These are phyloP conservation scores for Clitopilus passeckerianus DNA, from an alignment of 768 basidiomycete species.

Conservation along the genomic window DNA sequence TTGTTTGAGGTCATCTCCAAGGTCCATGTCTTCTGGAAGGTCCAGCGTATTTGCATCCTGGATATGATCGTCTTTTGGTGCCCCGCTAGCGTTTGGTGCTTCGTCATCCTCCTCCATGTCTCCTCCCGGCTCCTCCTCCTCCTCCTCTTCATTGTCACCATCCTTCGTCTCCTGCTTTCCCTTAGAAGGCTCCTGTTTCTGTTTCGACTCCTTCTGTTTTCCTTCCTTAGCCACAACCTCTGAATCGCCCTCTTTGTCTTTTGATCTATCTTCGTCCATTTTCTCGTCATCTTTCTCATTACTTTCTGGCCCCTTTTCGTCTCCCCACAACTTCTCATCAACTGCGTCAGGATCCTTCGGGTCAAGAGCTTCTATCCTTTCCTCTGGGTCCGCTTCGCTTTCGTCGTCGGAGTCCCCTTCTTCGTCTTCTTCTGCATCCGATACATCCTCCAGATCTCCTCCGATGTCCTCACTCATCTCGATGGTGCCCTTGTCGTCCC, in stretches of 20 bases:
- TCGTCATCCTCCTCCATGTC: constrained; percentile 16
- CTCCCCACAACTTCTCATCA: constrained; percentile 97
- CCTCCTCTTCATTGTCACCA: constrained; percentile 23
- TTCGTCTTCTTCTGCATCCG: constrained; percentile 54
- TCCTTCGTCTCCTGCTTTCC: constrained; percentile 20
- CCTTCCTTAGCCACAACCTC: constrained; percentile 83
- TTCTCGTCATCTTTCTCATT: constrained; percentile 47
- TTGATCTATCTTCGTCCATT: constrained; percentile 56
- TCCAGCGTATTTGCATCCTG: constrained; percentile 82
- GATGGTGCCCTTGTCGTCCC: constrained; percentile 71
- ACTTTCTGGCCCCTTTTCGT: constrained; percentile 60
- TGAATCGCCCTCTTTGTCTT: constrained; percentile 40
- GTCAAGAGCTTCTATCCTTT: constrained; percentile 80
- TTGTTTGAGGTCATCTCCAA: constrained; percentile 40
- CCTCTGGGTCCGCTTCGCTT: constrained; percentile 68
- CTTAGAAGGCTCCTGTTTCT: background rate
- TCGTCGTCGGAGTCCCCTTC: constrained; percentile 48
- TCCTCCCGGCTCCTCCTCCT: constrained; percentile 19
- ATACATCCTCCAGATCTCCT: constrained; percentile 80
- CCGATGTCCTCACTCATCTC: constrained; percentile 92
- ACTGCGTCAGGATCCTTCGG: constrained; percentile 76
- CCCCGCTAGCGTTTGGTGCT: constrained; percentile 49
- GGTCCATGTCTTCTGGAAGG: constrained; percentile 81
- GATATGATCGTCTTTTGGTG: constrained; percentile 70
- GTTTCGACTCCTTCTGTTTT: constrained; percentile 22